Base-by-base conservation (phyloP, 2,329 filamentous ascomycete genomes). In the Fusarium duplospermum region DNA sequence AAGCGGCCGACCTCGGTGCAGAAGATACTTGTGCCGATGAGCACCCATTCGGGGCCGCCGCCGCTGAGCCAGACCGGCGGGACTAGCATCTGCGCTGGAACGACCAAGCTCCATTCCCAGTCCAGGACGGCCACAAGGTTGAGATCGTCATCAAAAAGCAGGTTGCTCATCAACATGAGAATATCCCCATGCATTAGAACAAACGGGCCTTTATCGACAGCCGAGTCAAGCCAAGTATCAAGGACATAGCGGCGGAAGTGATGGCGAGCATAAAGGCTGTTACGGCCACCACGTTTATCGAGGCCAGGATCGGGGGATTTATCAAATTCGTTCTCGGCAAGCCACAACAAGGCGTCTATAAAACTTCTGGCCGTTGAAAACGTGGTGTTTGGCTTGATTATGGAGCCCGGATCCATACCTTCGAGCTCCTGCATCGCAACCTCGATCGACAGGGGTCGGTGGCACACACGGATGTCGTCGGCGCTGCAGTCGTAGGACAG, bases 1-100 rank as follows among this genome's bases (percentile, higher is more conserved):
- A 63, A 47, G n/a, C 47, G 5, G 42, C 61, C 2, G 9, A 56
- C 61, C 35, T 63, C 61, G 14, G n/a, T 56, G n/a, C 45, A 35
- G 36, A 63, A 56, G 33, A 42, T 7, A 22, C 13, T 45, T 9
- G 29, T 24, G 45, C 31, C n/a, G 18, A 24, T 22, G 7, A 63
- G 18, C 24, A 56, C 45, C 61, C 35, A 63, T 11, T 45, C 14
- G 5, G 61, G 24, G 24, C 10, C 24, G 18, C 61, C 24, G 14
- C 62, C 62, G 4, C n/a, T 62, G 10, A 63, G 45, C 60, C 60
- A 63, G 29, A 54, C 60, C 2, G 60, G 60, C 22, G 45, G 60
- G 16, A 54, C 60, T 27, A 63, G 22, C 45, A 63, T 54, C 45
- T 63, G 33, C 33, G 35, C 45, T 4, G 45, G 45, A 20, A 54